phyloP scores from a whole-genome alignment of 108 stramenopile species.

The Nitzschia putrida region DNA sequence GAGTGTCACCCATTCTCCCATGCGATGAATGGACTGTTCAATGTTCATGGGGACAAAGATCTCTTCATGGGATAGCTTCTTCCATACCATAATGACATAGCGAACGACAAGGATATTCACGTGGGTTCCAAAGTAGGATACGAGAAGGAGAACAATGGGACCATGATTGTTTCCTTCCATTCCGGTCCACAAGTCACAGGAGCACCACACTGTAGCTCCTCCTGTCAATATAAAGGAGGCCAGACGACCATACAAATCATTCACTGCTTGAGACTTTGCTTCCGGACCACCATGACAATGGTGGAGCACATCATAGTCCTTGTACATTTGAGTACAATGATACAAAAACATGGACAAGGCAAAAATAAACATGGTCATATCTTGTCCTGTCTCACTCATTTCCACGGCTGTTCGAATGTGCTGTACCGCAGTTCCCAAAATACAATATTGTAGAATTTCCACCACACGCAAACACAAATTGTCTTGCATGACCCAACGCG shows the following conservation, averaged over 20 bases:
- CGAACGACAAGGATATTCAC: not conserved
- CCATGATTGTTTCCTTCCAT: not conserved
- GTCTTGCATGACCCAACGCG: conserved; percentile 21
- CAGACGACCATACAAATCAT: not conserved
- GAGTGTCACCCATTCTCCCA: conserved; percentile 62
- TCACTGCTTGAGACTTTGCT: not conserved
- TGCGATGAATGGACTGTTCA: conserved; percentile 47
- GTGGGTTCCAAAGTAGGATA: not conserved
- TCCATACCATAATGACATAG: not conserved
- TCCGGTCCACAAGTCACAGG: not conserved
- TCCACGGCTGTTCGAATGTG: conserved; percentile 31
- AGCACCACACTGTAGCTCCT: not conserved
- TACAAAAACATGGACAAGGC: conserved; percentile 3
- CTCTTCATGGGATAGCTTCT: not conserved
- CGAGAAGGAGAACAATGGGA: not conserved
- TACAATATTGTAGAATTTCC: conserved; percentile 21
- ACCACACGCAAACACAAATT: conserved; percentile 20
- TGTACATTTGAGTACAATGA: not conserved
- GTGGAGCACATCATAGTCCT: not conserved
- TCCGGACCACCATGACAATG: conserved; percentile 11
- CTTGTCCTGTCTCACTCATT: not conserved
- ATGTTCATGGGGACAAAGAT: conserved; percentile 40
- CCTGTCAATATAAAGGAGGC: not conserved
- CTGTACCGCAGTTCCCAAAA: conserved; percentile 17
- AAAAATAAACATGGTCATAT: not conserved